Conservation (phyloP, 73 alveolate genomes). For the Paramecium caudatum region DNA sequence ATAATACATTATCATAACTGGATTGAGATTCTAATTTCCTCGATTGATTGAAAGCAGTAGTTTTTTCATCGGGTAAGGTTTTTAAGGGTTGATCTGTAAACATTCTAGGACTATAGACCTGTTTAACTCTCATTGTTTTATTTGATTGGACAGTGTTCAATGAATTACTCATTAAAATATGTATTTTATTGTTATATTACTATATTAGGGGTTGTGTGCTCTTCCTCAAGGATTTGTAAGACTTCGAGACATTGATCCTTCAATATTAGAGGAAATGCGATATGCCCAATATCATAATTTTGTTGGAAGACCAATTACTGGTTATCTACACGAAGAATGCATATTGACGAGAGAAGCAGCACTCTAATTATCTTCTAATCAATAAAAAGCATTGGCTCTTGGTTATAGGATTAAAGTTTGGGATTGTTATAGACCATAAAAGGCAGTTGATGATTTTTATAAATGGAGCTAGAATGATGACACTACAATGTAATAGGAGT, state of each 20-base stretch:
- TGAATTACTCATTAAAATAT: background rate
- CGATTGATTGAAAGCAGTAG: constrained; percentile 10
- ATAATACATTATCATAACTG: constrained; percentile 19
- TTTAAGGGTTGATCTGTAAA: constrained; percentile 40
- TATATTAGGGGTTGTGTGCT: background rate
- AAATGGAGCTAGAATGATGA: constrained; percentile 75
- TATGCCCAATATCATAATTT: constrained; percentile 67
- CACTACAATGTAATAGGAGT: constrained; percentile 64
- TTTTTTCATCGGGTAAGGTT: constrained; percentile 62
- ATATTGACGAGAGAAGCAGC: constrained; percentile 73
- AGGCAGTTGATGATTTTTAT: constrained; percentile 77
- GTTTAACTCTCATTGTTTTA: background rate
- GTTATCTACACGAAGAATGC: constrained; percentile 60
- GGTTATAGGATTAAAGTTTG: constrained; percentile 74
- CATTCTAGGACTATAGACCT: constrained; percentile 16
- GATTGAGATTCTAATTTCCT: constrained; percentile 20
- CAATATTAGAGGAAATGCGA: constrained; percentile 36
- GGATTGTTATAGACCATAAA: constrained; percentile 78
- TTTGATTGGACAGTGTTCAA: too few relatives aligned
- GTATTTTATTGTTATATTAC: background rate
- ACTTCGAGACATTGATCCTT: constrained; percentile 27
- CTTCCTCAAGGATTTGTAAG: constrained; percentile 68
- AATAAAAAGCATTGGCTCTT: background rate
- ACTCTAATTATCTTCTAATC: background rate
- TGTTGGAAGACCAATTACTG: constrained; percentile 73